Evolutionary conservation across 768 basidiomycete species (phyloP).

Genomic region (Lactarius tabidus): DNA sequence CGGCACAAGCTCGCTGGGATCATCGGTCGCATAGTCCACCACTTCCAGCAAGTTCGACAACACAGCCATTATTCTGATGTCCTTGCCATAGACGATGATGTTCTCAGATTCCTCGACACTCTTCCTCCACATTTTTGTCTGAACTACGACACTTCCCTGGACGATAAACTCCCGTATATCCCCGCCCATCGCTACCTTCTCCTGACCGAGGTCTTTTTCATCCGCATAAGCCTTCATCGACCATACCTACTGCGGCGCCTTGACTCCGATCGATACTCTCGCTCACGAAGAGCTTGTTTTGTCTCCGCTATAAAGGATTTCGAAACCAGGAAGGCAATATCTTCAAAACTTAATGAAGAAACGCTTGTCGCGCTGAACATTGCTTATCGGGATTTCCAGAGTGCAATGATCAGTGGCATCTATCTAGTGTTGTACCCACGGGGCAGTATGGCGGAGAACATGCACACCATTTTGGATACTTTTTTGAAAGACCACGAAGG

Average conservation of each 20-base stretch:
- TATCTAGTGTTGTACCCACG: conserved; percentile 77
- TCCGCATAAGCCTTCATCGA: conserved; percentile 78
- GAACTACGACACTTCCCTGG: conserved; percentile 73
- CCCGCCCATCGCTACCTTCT: conserved; percentile 85
- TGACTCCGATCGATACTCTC: conserved; percentile 72
- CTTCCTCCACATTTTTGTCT: conserved; percentile 78
- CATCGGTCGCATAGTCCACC: conserved; percentile 87
- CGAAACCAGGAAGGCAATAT: conserved; percentile 67
- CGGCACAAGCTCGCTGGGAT: conserved; percentile 77
- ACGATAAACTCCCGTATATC: conserved; percentile 59
- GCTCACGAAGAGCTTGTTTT: conserved; percentile 83
- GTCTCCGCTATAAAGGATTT: conserved; percentile 89
- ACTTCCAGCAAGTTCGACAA: conserved; percentile 83
- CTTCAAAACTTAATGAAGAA: conserved; percentile 56
- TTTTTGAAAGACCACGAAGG: conserved; percentile 67
- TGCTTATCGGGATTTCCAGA: conserved; percentile 83
- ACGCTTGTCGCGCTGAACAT: conserved; percentile 69
- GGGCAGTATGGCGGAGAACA: conserved; percentile 60
- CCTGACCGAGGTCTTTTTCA: conserved; percentile 84
- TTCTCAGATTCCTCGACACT: conserved; percentile 67
- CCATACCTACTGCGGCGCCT: conserved; percentile 83
- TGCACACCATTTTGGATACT: conserved; percentile 76
- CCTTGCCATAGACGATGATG: conserved; percentile 73
- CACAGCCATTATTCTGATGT: conserved; percentile 83
- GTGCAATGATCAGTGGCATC: conserved; percentile 86